Base-by-base conservation (phyloP, 2,329 filamentous ascomycete species). In the Botrytis porri region DNA sequence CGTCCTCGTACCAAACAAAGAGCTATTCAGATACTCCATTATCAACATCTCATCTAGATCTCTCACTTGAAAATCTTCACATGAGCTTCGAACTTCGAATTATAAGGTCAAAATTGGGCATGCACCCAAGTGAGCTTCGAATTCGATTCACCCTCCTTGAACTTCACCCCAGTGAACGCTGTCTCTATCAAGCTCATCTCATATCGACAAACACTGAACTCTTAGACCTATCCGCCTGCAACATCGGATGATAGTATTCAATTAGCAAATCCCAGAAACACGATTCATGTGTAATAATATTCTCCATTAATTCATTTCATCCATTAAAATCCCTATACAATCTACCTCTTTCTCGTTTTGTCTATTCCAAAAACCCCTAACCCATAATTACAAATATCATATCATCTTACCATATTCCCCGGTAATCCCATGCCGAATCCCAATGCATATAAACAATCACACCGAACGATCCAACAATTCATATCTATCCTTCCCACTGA, bases 391-490 rank as follows among this genome's bases (percentile, higher is more conserved):
- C 32, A 51, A 37, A 35, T n/a, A 35, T 20, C 22, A 48, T 66
- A 37, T 65, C 29, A 18, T 65, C 7, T 32, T 43, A 65, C 22
- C 32, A 54, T 22, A 48, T 39, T 54, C 35, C 60, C 20, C 5
- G 7, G 12, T 20, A 22, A 32, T 29, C 20, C 35, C 45, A 37
- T 54, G 16, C 25, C 25, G 32, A 48, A 29, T 66, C 45, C 64
- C 35, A 48, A 7, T 48, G 37, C 39, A 51, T 37, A 62, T 22
- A 39, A 32, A 35, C 25, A 0, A 8, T 60, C 39, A 81, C 10
- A 78, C 80, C 73, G 78, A 78, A 4, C 79, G 77, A 76, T 80
- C 76, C 70, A 80, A 43, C 43, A 80, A 72, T 62, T 81, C 79
- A 65, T 81, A 81, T 57, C 76, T 73, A 48, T 78, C 77, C 57